Base-by-base conservation (phyloP, 2,329 filamentous ascomycete genomes). In the Simplicillium sp. region DNA sequence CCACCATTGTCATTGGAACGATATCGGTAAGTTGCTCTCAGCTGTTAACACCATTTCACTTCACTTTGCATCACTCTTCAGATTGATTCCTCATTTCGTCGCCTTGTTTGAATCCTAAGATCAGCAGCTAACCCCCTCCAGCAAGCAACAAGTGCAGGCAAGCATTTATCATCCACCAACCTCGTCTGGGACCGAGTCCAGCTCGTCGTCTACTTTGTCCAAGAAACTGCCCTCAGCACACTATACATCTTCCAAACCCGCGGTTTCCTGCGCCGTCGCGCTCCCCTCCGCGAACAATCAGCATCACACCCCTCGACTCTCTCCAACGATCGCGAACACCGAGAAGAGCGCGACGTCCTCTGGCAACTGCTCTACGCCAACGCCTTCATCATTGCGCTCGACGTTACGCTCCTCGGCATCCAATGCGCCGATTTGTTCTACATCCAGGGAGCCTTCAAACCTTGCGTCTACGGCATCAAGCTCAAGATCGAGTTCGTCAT, bases 1-100 rank as follows among this genome's bases (percentile, higher is more conserved):
- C 69, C 0, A 76, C 71, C 7, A 71, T 67, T 1, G 61, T 79
- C 2, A 54, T 80, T 9, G 71, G 69, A 1, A 76, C 68, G 42
- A 70, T 68, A 8, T 58, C 68, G 5, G 71, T 71, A 48, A 54
- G 58, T 13, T n/a, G n/a, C n/a, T n/a, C n/a, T 42, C 29, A 31
- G 29, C n/a, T n/a, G 29, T n/a, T 31, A 9, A n/a, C 35, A 13
- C 11, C 36, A 7, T 28, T 29, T 5, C 13, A 13, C 15, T 35
- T n/a, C 8, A 37, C 25, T 4, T 11, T 14, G 6, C 18, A 44
- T 18, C 28, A 28, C 14, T 70, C 14, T 25, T 39, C 14, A 3
- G n/a, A 17, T 11, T 5, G 15, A 7, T 14, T 13, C 20, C n/a
- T 13, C 18, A 33, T 20, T 11, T 13, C 17, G 37, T 25, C 9